These are phyloP conservation scores for Alternaria rosae DNA, from an alignment of 2,329 filamentous ascomycete genomes.

Conservation along the genomic window DNA sequence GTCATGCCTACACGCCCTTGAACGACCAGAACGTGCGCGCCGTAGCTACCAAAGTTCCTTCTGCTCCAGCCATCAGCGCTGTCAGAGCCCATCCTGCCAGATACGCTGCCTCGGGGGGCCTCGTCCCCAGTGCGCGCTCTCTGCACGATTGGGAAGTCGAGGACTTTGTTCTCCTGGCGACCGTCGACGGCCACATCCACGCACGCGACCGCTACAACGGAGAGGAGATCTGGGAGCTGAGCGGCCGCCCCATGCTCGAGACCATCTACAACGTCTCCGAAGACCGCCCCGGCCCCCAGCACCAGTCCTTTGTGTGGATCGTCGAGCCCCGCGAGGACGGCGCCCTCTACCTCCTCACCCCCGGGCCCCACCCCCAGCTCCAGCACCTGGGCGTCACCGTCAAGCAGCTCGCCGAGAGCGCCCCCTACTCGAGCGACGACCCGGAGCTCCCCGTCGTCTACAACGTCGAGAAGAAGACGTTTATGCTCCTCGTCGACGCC, in stretches of 20 bases:
- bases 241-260: slow-evolving; percentile 88
- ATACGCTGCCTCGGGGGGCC: slow-evolving; percentile 57
- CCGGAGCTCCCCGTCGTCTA: slow-evolving; percentile 76
- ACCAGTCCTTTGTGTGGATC: slow-evolving; percentile 93
- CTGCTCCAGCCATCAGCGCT: slow-evolving; percentile 86
- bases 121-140: slow-evolving; percentile 83
- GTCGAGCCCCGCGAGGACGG: slow-evolving; percentile 91
- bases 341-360: slow-evolving; percentile 84
- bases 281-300: slow-evolving; percentile 50
- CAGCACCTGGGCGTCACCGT: slow-evolving; percentile 75
- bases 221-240: slow-evolving; percentile 82
- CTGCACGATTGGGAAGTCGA: slow-evolving; percentile 99
- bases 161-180: slow-evolving; percentile 99
- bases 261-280: slow-evolving; percentile 74
- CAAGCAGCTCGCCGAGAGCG: slow-evolving; percentile 84
- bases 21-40: slow-evolving; percentile 79
- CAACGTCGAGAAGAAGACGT: slow-evolving; percentile 89
- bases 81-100: slow-evolving; percentile 89
- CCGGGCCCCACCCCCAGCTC: slow-evolving; percentile 67
- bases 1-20: slow-evolving; percentile 36
- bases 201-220: slow-evolving; percentile 89
- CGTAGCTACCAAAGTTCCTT: slow-evolving; percentile 78
- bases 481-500: slow-evolving; percentile 87
- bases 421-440: slow-evolving; percentile 77
- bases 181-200: slow-evolving; percentile 96